These are phyloP conservation scores for Zanthoxylum bungeanum DNA, from an alignment of 345 rosid genomes.

Conservation along the genomic window DNA sequence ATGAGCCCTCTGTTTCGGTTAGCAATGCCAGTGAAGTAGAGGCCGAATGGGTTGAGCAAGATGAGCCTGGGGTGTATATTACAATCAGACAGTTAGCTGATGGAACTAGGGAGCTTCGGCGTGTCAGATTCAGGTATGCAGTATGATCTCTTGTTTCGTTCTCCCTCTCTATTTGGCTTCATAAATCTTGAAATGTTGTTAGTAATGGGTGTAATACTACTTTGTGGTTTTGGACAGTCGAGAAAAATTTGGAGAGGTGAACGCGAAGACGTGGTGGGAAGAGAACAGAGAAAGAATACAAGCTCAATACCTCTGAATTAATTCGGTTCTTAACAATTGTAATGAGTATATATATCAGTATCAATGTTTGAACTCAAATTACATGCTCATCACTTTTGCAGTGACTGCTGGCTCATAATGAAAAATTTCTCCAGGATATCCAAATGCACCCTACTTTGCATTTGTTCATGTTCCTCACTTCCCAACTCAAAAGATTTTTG, in stretches of 20 bases:
- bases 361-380: background rate
- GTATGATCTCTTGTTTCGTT: too few species aligned
- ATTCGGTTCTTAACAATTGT: slow-evolving; percentile 5
- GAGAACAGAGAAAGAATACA: slow-evolving; percentile 98
- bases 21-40: slow-evolving; percentile 95
- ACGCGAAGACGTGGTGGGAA: slow-evolving; percentile 98
- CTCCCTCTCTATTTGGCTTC: too few species aligned
- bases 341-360: background rate
- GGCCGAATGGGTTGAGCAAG: slow-evolving; percentile 90
- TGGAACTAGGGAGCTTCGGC: slow-evolving; percentile 93
- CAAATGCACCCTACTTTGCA: too few species aligned
- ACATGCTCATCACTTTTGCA: background rate
- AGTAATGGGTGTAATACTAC: too few species aligned
- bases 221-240: slow-evolving; percentile 50
- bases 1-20: slow-evolving; percentile 73
- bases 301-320: slow-evolving; percentile 66
- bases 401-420: background rate
- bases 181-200: too few species aligned
- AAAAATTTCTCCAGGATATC: too few species aligned
- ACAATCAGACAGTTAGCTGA: slow-evolving; percentile 83
- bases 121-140: slow-evolving; percentile 92
- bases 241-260: slow-evolving; percentile 83
- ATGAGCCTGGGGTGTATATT: slow-evolving; percentile 92
- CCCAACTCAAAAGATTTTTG: too few species aligned
- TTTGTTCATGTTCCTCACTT: too few species aligned